These are phyloP conservation scores for Daldinia bambusicola DNA, from an alignment of 495 filamentous ascomycete genomes.

Conservation along the genomic window DNA sequence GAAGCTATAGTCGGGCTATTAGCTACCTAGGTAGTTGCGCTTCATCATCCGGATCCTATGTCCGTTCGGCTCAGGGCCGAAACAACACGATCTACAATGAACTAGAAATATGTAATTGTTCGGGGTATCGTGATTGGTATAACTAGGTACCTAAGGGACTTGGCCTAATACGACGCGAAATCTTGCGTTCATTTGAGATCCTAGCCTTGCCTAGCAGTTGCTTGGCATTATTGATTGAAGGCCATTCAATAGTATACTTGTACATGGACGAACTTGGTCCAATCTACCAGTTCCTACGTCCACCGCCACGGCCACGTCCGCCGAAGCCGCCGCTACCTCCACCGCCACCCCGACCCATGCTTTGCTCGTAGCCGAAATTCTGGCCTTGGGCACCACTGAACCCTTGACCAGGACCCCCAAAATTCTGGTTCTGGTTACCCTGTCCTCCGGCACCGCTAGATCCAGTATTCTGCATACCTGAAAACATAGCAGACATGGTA, in stretches of 20 bases:
- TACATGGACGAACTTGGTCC: not conserved
- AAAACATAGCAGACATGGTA: constrained; percentile 62
- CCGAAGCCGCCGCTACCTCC: constrained; percentile 57
- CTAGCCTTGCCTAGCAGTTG: not conserved
- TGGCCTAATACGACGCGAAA: not conserved
- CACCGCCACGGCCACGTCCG: constrained; percentile 56
- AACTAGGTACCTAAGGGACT: too few relatives aligned
- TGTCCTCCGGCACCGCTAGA: constrained; percentile 52
- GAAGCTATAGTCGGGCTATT: not conserved
- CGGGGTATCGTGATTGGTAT: constrained; percentile 21
- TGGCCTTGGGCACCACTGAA: constrained; percentile 63
- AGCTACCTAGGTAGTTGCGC: too few relatives aligned
- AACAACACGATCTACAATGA: not conserved
- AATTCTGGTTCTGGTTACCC: constrained; percentile 58
- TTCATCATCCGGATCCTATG: not conserved
- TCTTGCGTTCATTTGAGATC: not conserved
- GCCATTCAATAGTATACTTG: not conserved
- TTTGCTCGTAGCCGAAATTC: constrained; percentile 66
- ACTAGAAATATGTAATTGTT: not conserved
- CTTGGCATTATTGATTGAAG: not conserved
- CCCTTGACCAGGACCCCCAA: constrained; percentile 56
- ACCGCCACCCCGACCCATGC: constrained; percentile 58
- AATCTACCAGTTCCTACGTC: constrained; percentile 50
- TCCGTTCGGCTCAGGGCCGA: not conserved
- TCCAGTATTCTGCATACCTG: constrained; percentile 55